Evolutionary conservation across 176 grass and related monocot species (phyloP).

Genomic region (Elymus sibiricus): DNA sequence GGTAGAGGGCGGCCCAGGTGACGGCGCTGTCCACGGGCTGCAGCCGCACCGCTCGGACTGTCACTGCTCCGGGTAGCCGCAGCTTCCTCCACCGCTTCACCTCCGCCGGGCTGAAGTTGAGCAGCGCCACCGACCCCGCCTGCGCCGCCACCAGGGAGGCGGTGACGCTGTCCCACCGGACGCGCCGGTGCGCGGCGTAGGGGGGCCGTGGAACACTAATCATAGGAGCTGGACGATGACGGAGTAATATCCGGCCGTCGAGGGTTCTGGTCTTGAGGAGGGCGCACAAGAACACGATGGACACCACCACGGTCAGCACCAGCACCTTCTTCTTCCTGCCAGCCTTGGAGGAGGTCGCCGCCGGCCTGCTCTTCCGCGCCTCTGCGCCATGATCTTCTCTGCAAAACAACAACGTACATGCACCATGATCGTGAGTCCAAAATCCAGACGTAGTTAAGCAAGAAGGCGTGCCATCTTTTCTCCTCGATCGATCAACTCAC

Average conservation of each 20-base stretch:
- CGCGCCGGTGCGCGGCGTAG: conserved; percentile 28
- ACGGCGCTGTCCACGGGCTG: conserved; percentile 31
- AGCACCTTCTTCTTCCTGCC: not conserved
- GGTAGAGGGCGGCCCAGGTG: conserved; percentile 66
- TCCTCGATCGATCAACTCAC: not conserved
- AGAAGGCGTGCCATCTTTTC: not conserved
- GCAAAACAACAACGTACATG: not conserved
- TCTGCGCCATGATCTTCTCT: conserved; percentile 32
- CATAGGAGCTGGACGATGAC: not conserved
- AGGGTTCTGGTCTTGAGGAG: conserved; percentile 23
- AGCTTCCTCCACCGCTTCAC: conserved; percentile 35
- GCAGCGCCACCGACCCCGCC: conserved; percentile 23
- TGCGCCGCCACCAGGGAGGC: not conserved
- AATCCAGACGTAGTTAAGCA: not conserved
- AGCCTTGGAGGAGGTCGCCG: not conserved
- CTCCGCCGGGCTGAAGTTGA: conserved; percentile 72
- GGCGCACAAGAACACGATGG: conserved; percentile 24
- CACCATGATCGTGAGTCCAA: not conserved
- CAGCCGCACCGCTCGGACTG: conserved; percentile 32
- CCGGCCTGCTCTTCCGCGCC: not conserved
- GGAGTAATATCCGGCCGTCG: not conserved
- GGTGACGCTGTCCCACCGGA: conserved; percentile 51
- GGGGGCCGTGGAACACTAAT: not conserved
- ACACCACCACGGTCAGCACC: not conserved
- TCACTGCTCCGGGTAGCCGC: not conserved